A percentile compares a stretch with the other conserved stretches of the same genome.
Conservation (phyloP, 2,329 filamentous ascomycete genomes). For the Pezicula rhizophila region DNA sequence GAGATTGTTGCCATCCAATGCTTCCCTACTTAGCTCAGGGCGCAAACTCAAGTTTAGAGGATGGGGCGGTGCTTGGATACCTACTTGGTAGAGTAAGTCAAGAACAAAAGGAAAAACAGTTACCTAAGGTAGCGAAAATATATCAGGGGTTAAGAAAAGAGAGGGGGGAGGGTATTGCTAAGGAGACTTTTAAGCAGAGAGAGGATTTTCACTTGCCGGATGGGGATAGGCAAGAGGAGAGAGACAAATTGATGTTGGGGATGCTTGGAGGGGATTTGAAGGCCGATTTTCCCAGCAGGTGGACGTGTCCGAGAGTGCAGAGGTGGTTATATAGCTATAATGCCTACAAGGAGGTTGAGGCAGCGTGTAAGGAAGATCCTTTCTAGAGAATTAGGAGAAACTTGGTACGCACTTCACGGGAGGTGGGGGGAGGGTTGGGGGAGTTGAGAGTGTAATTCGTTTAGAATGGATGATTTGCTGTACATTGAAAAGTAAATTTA, state of each 20-base stretch:
- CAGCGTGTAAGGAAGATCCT: constrained; percentile 19
- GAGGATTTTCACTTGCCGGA: constrained; percentile 46
- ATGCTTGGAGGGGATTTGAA: constrained; percentile 46
- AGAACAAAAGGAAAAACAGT: constrained; percentile 34
- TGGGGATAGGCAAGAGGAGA: constrained; percentile 49
- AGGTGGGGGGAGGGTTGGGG: too few relatives aligned
- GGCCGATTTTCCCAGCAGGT: constrained; percentile 55
- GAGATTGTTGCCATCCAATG: constrained; percentile 61
- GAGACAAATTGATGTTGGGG: constrained; percentile 51
- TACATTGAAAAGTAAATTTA: too few relatives aligned
- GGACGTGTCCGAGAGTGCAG: constrained; percentile 57
- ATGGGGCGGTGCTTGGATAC: constrained; percentile 58
- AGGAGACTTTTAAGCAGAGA: constrained; percentile 55
- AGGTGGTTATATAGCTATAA: constrained; percentile 62
- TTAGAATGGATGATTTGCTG: too few relatives aligned
- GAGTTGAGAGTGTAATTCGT: too few relatives aligned
- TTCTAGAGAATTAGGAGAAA: constrained; percentile 6
- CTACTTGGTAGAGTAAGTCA: constrained; percentile 45
- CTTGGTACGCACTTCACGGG: too few relatives aligned
- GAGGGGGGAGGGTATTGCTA: constrained; percentile 47
- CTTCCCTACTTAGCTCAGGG: constrained; percentile 59
- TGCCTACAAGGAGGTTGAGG: constrained; percentile 48
- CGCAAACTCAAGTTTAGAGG: constrained; percentile 62
- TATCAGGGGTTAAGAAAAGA: constrained; percentile 43
- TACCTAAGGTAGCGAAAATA: constrained; percentile 37